Conservation (phyloP, 441 rosid genomes). For the Lepidium campestre region DNA sequence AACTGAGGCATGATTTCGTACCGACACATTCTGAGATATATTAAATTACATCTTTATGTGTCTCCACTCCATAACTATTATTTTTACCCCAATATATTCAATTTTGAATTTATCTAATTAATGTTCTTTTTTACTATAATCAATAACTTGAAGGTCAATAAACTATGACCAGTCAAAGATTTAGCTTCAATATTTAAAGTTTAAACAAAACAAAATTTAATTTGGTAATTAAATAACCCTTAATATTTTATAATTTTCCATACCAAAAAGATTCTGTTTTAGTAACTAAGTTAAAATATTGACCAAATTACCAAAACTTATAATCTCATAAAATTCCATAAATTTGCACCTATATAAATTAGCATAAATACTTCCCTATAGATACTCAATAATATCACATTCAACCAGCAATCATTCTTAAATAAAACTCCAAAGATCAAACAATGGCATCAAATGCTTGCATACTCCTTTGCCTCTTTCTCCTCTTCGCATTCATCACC, state of each 20-base stretch:
- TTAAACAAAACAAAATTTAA: neutral
- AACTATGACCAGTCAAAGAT: neutral
- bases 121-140: neutral
- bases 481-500: neutral
- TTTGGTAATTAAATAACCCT: neutral
- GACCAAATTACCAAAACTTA: neutral
- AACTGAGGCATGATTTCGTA: too few relatives aligned
- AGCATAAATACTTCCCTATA: neutral
- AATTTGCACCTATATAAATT: neutral
- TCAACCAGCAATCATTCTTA: too few relatives aligned
- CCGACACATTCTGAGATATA: neutral
- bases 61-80: too few relatives aligned
- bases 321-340: neutral
- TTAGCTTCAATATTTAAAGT: neutral
- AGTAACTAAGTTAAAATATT: neutral
- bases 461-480: neutral
- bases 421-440: neutral
- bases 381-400: neutral
- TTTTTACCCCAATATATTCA: too few relatives aligned
- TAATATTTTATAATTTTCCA: neutral
- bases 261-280: neutral
- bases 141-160: neutral
- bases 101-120: neutral
- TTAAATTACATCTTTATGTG: neutral
- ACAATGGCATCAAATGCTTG: constrained; percentile 9